phyloP scores from a whole-genome alignment of 805 yeast genomes.

The Ogataea zsoltii region DNA sequence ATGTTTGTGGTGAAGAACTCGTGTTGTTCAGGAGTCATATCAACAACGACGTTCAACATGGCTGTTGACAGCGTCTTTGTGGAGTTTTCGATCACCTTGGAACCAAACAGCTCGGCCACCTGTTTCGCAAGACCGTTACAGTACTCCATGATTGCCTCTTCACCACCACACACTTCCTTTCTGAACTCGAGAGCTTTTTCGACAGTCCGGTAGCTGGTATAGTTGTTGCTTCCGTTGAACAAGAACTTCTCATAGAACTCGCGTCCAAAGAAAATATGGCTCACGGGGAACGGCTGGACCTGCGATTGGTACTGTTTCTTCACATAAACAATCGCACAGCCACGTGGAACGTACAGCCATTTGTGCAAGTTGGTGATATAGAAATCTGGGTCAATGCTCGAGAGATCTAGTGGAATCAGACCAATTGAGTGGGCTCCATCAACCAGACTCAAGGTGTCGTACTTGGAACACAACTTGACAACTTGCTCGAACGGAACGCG shows the following conservation, averaged over 20 bases:
- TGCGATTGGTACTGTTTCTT: constrained; percentile 47
- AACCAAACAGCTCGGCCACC: constrained; percentile 44
- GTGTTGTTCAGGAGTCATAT: constrained; percentile 22
- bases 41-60: constrained; percentile 46
- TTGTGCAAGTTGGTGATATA: constrained; percentile 66
- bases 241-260: constrained; percentile 47
- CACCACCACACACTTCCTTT: constrained; percentile 59
- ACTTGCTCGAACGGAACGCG: constrained; percentile 55
- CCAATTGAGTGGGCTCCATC: constrained; percentile 80
- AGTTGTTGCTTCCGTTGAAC: constrained; percentile 51
- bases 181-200: constrained; percentile 56
- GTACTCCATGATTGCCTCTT: constrained; percentile 49
- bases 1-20: constrained; percentile 4
- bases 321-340: constrained; percentile 60
- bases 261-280: constrained; percentile 45
- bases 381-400: constrained; percentile 55
- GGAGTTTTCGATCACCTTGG: constrained; percentile 37
- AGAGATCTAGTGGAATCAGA: constrained; percentile 43
- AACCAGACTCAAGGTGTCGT: constrained; percentile 52
- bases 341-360: constrained; percentile 62
- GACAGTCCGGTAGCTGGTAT: constrained; percentile 43
- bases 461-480: constrained; percentile 43
- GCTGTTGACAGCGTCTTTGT: constrained; percentile 39
- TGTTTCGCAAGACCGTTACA: constrained; percentile 44
- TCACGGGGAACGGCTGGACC: constrained; percentile 60